Conservation (phyloP, 768 basidiomycete genomes). For the Phlegmacium glaucopus region DNA sequence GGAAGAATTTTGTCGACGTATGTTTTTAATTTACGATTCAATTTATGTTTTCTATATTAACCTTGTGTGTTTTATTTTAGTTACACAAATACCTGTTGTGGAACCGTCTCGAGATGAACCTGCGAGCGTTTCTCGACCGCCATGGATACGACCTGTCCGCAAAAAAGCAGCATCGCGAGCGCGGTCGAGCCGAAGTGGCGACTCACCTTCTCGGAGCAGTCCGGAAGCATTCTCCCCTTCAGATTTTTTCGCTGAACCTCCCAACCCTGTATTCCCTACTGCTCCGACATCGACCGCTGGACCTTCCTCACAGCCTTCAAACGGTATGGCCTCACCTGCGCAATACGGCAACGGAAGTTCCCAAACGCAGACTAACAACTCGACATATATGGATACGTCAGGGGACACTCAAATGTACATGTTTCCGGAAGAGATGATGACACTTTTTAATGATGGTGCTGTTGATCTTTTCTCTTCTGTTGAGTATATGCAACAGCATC, state of each 20-base stretch:
- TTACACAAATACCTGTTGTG: slow-evolving; percentile 77
- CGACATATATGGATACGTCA: slow-evolving; percentile 34
- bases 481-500: slow-evolving; percentile 23
- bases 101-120: slow-evolving; percentile 58
- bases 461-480: slow-evolving; percentile 32
- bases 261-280: slow-evolving; percentile 27
- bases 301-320: slow-evolving; percentile 14
- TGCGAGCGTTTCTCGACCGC: slow-evolving; percentile 53
- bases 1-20: slow-evolving; percentile 91
- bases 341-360: slow-evolving; percentile 13
- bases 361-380: slow-evolving; percentile 10
- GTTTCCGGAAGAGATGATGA: slow-evolving; percentile 56
- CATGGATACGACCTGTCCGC: slow-evolving; percentile 88
- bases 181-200: slow-evolving; percentile 40
- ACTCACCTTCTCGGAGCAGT: slow-evolving; percentile 51
- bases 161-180: slow-evolving; percentile 61
- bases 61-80: slow-evolving; percentile 32
- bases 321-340: slow-evolving; percentile 11
- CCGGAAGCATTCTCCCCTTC: slow-evolving; percentile 64
- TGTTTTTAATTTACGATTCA: slow-evolving; percentile 20
- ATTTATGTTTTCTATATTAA: slow-evolving; percentile 24
- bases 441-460: slow-evolving; percentile 51
- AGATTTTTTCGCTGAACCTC: slow-evolving; percentile 59
- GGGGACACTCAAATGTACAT: slow-evolving; percentile 51
- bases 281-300: slow-evolving; percentile 15